Evolutionary conservation across 805 yeast species (phyloP), one percentile per base, ranked within the genome.

Genomic region (Lachancea sp.): DNA sequence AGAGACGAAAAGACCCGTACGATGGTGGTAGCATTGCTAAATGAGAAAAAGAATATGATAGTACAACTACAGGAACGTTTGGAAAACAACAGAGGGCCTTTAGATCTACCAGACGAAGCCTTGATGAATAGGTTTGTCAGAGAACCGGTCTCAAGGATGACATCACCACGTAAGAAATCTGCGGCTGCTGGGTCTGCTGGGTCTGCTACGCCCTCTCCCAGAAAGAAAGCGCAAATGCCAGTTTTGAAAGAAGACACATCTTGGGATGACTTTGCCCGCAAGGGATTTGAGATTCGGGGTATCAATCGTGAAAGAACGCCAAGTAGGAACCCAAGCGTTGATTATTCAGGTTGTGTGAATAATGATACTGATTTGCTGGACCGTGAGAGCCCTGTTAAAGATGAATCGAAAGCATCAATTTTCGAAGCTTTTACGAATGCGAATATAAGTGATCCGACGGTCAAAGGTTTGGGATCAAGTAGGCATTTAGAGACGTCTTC

Each of bases 31-130:
- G 45, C 43, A 6, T 40, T 55, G 15, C 34, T 59, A 29, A 58
- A 58, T 40, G 56, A 53, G 24, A 59, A 59, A 45, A 59, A 59
- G 26, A 19, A 22, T 8, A 42, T 37, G 41, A 42, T 39, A 12
- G 34, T 29, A 13, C 17, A 26, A 6, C 36, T 39, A 4, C 34
- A 39, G 17, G 29, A 22, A 15, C 25, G 38, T 4, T 34, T 39
- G 20, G 42, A 39, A 8, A 24, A 21, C 19, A 21, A 22, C 17
- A 16, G 11, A 11, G 34, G 32, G 8, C 38, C 42, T 7, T 28
- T 20, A 8, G 42, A 39, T 25, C 17, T 34, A 6, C 34, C 42
- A 6, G 42, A 39, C 25, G 29, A 26, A 3, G 13, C 12, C 12
- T 29, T 39, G 4, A 13, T 39, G 21, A 39, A 39, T 26, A n/a